Conservation (phyloP, 805 yeast genomes). For the Pichia exigua region DNA sequence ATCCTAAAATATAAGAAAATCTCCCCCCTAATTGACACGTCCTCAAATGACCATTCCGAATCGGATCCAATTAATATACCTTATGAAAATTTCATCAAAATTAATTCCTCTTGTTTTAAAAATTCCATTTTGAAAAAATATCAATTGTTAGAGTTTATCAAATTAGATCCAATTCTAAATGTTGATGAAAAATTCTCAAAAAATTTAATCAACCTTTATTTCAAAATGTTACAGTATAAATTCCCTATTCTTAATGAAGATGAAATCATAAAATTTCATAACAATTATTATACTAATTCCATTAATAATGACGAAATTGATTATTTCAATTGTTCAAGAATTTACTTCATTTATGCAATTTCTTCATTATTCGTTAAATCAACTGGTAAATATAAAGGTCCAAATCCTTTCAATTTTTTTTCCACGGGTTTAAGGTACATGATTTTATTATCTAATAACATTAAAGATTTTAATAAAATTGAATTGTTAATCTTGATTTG, state of each 20-base stretch:
- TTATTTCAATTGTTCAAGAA: conserved; percentile 41
- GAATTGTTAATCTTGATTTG: conserved; percentile 47
- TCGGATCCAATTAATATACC: conserved; percentile 13
- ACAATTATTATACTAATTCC: conserved; percentile 36
- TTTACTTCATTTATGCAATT: conserved; percentile 48
- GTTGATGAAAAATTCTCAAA: conserved; percentile 43
- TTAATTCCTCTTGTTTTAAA: conserved; percentile 10
- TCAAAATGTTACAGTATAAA: conserved; percentile 47
- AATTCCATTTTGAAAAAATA: conserved; percentile 34
- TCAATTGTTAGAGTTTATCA: conserved; percentile 38
- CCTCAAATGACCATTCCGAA: not conserved
- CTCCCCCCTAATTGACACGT: conserved; percentile 10
- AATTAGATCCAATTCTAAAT: conserved; percentile 43
- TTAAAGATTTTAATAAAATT: conserved; percentile 36
- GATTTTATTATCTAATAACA: conserved; percentile 34
- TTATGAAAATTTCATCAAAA: conserved; percentile 15
- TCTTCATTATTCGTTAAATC: conserved; percentile 46
- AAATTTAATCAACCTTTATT: conserved; percentile 47
- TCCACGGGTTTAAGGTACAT: conserved; percentile 53
- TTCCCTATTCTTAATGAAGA: conserved; percentile 48
- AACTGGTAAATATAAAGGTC: conserved; percentile 48
- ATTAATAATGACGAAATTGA: conserved; percentile 42
- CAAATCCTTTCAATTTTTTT: conserved; percentile 48
- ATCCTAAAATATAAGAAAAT: conserved; percentile 25
- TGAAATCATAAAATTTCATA: conserved; percentile 43